Percentiles rank a stretch among this genome's conserved stretches.
Conservation (phyloP, 495 filamentous ascomycete species). For the Chaetomium fimeti region DNA sequence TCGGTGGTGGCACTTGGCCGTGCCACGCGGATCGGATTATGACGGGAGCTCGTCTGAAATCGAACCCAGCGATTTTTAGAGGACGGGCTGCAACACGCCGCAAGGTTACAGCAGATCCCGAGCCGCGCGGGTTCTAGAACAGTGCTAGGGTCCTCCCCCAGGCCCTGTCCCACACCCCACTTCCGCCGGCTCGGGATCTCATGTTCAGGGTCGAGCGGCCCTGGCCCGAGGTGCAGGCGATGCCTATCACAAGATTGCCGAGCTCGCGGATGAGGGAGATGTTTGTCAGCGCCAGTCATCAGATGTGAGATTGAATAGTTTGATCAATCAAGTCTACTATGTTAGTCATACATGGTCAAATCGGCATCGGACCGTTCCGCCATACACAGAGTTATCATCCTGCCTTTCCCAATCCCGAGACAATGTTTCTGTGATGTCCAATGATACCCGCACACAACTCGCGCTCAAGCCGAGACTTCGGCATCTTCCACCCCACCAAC, state of each 20-base stretch:
- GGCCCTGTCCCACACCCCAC: not conserved
- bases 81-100: not conserved
- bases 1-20: constrained; percentile 8
- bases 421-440: too few relatives aligned
- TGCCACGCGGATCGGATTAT: constrained; percentile 13
- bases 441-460: too few relatives aligned
- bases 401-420: too few relatives aligned
- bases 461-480: constrained; percentile 17
- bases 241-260: constrained; percentile 9
- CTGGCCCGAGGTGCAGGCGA: constrained; percentile 7
- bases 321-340: not conserved
- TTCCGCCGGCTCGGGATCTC: constrained; percentile 5
- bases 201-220: not conserved
- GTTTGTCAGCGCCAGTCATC: constrained; percentile 38
- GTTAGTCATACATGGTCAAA: not conserved
- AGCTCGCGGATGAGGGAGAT: not conserved
- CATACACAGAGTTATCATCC: not conserved
- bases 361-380: not conserved
- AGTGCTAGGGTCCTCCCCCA: constrained; percentile 27
- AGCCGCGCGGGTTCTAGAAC: constrained; percentile 30
- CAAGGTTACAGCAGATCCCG: constrained; percentile 12
- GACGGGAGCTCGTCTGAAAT: not conserved
- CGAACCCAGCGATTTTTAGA: constrained; percentile 5
- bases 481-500: constrained; percentile 18
- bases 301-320: not conserved